phyloP scores from a whole-genome alignment of 164 flowering plant species.

The Umbellularia californica region DNA sequence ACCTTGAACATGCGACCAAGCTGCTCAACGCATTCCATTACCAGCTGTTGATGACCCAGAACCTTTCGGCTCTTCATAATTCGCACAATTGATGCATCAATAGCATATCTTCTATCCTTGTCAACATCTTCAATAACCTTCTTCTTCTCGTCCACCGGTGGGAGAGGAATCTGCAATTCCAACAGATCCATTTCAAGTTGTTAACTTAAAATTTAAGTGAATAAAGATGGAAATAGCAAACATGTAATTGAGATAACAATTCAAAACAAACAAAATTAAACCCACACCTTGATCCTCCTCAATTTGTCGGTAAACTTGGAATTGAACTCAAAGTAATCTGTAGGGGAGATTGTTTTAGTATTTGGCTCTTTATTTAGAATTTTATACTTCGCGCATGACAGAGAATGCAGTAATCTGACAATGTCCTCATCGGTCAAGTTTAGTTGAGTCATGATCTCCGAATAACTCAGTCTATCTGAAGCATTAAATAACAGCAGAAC shows the following conservation, averaged over 20 bases:
- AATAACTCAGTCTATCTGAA: slow-evolving; percentile 59
- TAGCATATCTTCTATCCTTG: slow-evolving; percentile 83
- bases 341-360: slow-evolving; percentile 51
- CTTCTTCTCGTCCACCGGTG: slow-evolving; percentile 82
- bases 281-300: slow-evolving; percentile 73
- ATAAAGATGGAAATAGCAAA: background rate
- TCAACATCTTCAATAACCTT: slow-evolving; percentile 88
- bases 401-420: slow-evolving; percentile 74
- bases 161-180: slow-evolving; percentile 57
- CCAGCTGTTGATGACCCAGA: slow-evolving; percentile 75
- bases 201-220: background rate
- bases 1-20: slow-evolving; percentile 87
- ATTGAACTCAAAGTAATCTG: slow-evolving; percentile 68
- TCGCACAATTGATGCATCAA: slow-evolving; percentile 88
- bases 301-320: slow-evolving; percentile 71
- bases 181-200: background rate
- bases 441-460: slow-evolving; percentile 73
- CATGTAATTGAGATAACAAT: background rate
- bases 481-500: slow-evolving; percentile 74
- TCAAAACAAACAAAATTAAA: background rate
- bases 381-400: slow-evolving; percentile 85
- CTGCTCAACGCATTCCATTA: slow-evolving; percentile 88
- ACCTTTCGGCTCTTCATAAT: slow-evolving; percentile 92
- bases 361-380: slow-evolving; percentile 64
- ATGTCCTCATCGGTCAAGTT: slow-evolving; percentile 75